A percentile compares a stretch with the other conserved stretches of the same genome.
phyloP scores from a whole-genome alignment of 108 stramenopile genomes.

The Skeletonema tropicum region DNA sequence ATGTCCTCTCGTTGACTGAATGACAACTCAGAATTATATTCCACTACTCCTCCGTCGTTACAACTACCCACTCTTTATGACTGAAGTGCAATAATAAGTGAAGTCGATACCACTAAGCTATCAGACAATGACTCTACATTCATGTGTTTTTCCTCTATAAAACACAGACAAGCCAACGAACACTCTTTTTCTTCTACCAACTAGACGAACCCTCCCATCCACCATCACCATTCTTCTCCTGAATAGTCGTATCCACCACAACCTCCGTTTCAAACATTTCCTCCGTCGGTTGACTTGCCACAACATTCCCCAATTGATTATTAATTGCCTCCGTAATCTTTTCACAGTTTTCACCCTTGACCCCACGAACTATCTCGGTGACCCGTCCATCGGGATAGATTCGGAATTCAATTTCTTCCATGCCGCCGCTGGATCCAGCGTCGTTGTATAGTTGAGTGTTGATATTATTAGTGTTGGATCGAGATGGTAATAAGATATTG shows the following conservation, averaged over 20 bases:
- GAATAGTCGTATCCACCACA: conserved; percentile 59
- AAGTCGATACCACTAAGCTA: no score
- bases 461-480: no score
- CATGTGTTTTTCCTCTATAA: no score
- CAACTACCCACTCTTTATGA: no score
- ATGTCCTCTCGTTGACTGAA: not conserved
- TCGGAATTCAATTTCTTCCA: conserved; percentile 83
- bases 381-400: conserved; percentile 87
- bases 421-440: conserved; percentile 32
- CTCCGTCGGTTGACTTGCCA: conserved; percentile 71
- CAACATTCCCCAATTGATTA: conserved; percentile 70
- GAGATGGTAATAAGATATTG: no score
- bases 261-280: conserved; percentile 84
- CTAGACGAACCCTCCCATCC: conserved; percentile 50
- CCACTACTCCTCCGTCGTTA: not conserved
- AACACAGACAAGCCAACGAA: not conserved
- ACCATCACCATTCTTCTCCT: conserved; percentile 30
- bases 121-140: not conserved
- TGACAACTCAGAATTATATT: not conserved
- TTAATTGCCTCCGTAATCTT: conserved; percentile 78
- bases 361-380: conserved; percentile 81
- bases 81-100: no score
- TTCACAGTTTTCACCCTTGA: conserved; percentile 78
- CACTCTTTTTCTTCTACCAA: no score
- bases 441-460: not conserved